Percentiles rank a stretch among this genome's conserved stretches.
Evolutionary conservation across 225 moss, liverwort and hornwort genomes (phyloP).

Genomic region (Sphagnum tenellum): DNA sequence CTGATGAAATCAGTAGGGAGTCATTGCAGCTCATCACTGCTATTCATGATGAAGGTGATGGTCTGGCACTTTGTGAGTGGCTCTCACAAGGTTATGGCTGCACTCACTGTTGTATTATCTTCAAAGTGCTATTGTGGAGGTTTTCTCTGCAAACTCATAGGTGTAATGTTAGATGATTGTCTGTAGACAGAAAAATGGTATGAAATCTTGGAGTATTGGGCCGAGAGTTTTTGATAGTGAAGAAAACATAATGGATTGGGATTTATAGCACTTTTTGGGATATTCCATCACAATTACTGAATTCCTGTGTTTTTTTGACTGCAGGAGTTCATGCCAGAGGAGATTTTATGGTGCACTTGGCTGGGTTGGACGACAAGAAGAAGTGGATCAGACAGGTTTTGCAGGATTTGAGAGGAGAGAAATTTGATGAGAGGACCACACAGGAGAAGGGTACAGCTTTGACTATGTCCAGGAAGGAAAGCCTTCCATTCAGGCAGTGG

Average conservation of each 20-base stretch:
- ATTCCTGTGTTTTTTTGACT: slow-evolving; percentile 3
- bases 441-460: slow-evolving; percentile 1
- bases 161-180: too few relatives aligned
- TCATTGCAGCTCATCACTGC: background rate
- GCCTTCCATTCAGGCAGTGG: slow-evolving; percentile 4
- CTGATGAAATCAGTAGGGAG: background rate
- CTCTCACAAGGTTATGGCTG: too few relatives aligned
- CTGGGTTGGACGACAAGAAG: slow-evolving; percentile 88
- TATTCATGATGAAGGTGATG: background rate
- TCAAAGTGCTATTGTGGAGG: too few relatives aligned
- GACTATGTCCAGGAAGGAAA: slow-evolving; percentile 29
- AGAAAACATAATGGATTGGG: background rate
- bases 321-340: slow-evolving; percentile 94
- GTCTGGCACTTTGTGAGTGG: too few relatives aligned
- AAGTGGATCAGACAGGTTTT: slow-evolving; percentile 72
- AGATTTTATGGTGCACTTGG: slow-evolving; percentile 97
- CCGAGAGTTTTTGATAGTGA: background rate
- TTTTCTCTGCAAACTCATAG: too few relatives aligned
- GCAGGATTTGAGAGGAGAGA: slow-evolving; percentile 21
- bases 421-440: background rate
- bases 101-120: too few relatives aligned
- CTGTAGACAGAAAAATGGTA: too few relatives aligned
- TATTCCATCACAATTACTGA: background rate
- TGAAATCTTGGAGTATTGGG: too few relatives aligned
- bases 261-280: background rate